Conservation (phyloP, 2,329 filamentous ascomycete genomes). For the Xylaria digitata region DNA sequence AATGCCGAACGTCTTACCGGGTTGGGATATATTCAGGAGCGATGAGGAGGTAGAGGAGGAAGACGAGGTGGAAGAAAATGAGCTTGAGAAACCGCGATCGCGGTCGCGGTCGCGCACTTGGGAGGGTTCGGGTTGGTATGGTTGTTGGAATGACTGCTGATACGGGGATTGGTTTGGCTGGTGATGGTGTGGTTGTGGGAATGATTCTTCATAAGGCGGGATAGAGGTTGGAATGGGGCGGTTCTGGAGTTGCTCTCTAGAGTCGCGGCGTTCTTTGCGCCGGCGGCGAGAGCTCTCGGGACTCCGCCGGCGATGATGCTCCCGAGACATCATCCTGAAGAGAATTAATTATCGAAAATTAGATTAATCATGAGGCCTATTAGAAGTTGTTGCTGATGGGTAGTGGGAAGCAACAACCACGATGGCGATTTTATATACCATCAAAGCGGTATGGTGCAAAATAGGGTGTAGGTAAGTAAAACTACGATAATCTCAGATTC, state of each 20-base stretch:
- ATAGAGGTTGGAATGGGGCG: conserved; percentile 41
- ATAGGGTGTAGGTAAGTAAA: conserved; percentile 9
- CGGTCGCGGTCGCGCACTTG: conserved; percentile 40
- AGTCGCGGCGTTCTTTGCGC: conserved; percentile 57
- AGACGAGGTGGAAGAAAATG: conserved; percentile 46
- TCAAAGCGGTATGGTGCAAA: conserved; percentile 24
- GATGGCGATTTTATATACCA: conserved; percentile 22
- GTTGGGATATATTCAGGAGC: conserved; percentile 73
- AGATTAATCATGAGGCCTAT: conserved; percentile 42
- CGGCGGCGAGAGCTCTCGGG: conserved; percentile 66
- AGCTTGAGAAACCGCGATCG: conserved; percentile 47
- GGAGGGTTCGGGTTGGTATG: conserved; percentile 38
- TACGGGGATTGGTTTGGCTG: conserved; percentile 28
- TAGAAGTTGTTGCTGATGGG: conserved; percentile 36
- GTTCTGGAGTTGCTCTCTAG: conserved; percentile 53
- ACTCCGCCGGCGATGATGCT: conserved; percentile 66
- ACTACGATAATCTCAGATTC: conserved; percentile 20
- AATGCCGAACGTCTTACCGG: conserved; percentile 64
- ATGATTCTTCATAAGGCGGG: conserved; percentile 39
- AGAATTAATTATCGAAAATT: conserved; percentile 37
- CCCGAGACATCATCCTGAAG: conserved; percentile 61
- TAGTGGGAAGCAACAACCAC: conserved; percentile 32
- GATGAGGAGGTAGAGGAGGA: conserved; percentile 68
- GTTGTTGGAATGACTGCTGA: conserved; percentile 28
- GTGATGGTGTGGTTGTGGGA: conserved; percentile 2